A percentile compares a stretch with the other conserved stretches of the same genome.
Evolutionary conservation across 2,329 filamentous ascomycete genomes (phyloP).

Genomic region (Cytospora mali): DNA sequence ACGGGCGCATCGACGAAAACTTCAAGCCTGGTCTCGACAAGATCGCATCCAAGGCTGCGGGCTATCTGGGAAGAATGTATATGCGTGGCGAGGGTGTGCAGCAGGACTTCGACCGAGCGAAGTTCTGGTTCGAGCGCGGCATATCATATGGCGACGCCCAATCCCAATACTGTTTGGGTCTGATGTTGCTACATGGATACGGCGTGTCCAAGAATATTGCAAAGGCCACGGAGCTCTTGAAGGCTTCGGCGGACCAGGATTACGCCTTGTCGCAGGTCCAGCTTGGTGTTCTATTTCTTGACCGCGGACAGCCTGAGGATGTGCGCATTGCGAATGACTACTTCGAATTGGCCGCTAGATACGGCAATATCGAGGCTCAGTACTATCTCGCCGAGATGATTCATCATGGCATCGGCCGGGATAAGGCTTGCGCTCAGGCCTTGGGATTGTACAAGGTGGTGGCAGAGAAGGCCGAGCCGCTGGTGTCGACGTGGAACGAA

Average conservation of each 20-base stretch:
- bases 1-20: slow-evolving; percentile 73
- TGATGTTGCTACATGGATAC: slow-evolving; percentile 81
- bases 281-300: slow-evolving; percentile 80
- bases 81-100: slow-evolving; percentile 82
- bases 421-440: slow-evolving; percentile 76
- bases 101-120: slow-evolving; percentile 76
- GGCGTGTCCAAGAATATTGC: slow-evolving; percentile 68
- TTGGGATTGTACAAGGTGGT: slow-evolving; percentile 82
- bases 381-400: slow-evolving; percentile 92
- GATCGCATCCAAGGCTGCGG: slow-evolving; percentile 79
- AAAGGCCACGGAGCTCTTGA: slow-evolving; percentile 75
- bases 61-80: slow-evolving; percentile 87
- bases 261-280: slow-evolving; percentile 79
- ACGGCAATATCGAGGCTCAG: slow-evolving; percentile 83
- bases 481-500: slow-evolving; percentile 79
- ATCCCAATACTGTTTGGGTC: slow-evolving; percentile 80
- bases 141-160: slow-evolving; percentile 75
- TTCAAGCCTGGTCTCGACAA: slow-evolving; percentile 73
- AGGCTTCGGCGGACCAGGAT: slow-evolving; percentile 79
- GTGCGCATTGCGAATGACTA: slow-evolving; percentile 78
- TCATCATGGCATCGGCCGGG: slow-evolving; percentile 76
- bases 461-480: slow-evolving; percentile 70
- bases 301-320: slow-evolving; percentile 73
- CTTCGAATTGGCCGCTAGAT: slow-evolving; percentile 82
- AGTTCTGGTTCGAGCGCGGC: slow-evolving; percentile 82